A percentile compares a stretch with the other conserved stretches of the same genome.
Evolutionary conservation across 106 monocot species (phyloP).

Genomic region (Amphibolis antarctica): DNA sequence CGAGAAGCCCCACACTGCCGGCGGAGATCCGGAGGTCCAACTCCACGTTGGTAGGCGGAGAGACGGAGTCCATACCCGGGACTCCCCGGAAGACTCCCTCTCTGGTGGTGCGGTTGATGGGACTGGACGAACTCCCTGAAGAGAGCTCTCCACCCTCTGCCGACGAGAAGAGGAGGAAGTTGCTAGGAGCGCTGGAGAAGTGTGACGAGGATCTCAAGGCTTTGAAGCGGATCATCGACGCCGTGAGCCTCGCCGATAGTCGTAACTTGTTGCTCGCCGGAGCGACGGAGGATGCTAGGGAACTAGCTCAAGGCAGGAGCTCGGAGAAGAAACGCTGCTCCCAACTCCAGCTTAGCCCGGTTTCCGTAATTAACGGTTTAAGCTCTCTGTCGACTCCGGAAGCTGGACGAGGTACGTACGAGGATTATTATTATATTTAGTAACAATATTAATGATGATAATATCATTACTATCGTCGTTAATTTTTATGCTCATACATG

Average conservation of each 20-base stretch:
- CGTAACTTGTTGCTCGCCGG: background rate
- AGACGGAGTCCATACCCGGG: background rate
- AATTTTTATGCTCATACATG: too few relatives aligned
- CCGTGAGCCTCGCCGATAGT: constrained; percentile 26
- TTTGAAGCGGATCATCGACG: constrained; percentile 61
- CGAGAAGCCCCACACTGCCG: constrained; percentile 11
- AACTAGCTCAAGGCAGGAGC: too few relatives aligned
- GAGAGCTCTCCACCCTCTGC: constrained; percentile 18
- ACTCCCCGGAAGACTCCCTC: constrained; percentile 4
- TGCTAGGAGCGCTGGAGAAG: constrained; percentile 66
- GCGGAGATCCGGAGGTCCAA: constrained; percentile 4
- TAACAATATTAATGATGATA: too few relatives aligned
- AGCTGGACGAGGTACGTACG: background rate
- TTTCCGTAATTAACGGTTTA: constrained; percentile 50
- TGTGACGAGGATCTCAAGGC: constrained; percentile 66
- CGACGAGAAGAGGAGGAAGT: constrained; percentile 59
- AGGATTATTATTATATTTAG: too few relatives aligned
- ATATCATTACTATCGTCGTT: too few relatives aligned
- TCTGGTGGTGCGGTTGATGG: constrained; percentile 20
- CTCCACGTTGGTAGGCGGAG: background rate
- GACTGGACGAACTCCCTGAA: constrained; percentile 11
- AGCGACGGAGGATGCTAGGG: too few relatives aligned
- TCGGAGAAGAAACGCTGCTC: too few relatives aligned
- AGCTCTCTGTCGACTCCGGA: constrained; percentile 19
- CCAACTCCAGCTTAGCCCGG: too few relatives aligned